Base-by-base conservation (phyloP, 192 early-diverging fungal genomes). In the Thoreauomyces humboldtii region DNA sequence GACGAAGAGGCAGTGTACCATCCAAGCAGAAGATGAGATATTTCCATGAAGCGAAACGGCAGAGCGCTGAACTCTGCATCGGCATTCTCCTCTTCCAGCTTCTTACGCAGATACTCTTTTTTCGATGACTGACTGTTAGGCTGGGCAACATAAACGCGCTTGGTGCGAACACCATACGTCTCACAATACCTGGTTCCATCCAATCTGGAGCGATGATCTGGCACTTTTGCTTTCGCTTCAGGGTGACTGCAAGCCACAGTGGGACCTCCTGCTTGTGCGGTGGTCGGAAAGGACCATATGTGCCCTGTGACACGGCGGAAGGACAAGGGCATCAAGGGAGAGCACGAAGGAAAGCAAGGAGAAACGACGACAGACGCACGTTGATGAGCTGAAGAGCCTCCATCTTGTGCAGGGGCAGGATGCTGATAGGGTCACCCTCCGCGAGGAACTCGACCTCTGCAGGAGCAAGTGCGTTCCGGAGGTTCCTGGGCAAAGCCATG, bases 371-470 rank as follows among this genome's bases (percentile, higher is more conserved):
- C 67, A 7, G 5, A 17, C 14, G 67, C 80, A 92, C 90, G 41
- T 77, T 80, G 7, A 95, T 82, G 7, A 95, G 78, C 34, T 91
- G 84, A 37, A 96, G 67, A 59, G 77, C 69, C 14, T 85, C 82
- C 70, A 93, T 86, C 17, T 79, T 77, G 41, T 89, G 81, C 33
- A 80, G 76, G 7, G 92, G 89, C 36, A 92, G 73, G 58, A 96
- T 90, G 5, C 77, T 80, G 7, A 96, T 81, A 37, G 59, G 51
- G 54, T 92, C 88, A 76, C 84, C 85, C 60, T 91, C 90, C 7
- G 91, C 91, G 32, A 94, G 53, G 72, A 94, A 95, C 60, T 95
- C 91, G 45, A 94, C 81, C 72, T 94, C 91, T 24, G 81, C 81
- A 41, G 91, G 91, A 0, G 90, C 86, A 45, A 96, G 77, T 11